phyloP scores from a whole-genome alignment of 225 moss, liverwort and hornwort species.

The Pleurozium schreberi region DNA sequence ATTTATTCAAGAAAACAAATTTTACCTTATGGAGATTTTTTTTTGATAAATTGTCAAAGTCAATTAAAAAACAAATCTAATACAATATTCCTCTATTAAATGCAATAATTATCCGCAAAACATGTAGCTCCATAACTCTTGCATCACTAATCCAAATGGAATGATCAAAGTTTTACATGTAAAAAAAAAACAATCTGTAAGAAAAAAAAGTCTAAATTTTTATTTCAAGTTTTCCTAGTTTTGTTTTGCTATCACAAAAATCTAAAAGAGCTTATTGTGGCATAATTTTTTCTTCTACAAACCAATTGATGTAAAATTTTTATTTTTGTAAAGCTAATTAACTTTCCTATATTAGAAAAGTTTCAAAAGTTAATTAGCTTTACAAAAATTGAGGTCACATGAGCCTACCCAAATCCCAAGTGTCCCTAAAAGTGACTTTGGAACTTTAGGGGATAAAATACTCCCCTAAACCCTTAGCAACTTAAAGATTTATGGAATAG shows the following conservation, averaged over 20 bases:
- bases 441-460: not conserved
- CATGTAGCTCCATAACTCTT: not conserved
- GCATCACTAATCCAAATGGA: not conserved
- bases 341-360: too few species aligned
- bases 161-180: not conserved
- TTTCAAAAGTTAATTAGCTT: too few species aligned
- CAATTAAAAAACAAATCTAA: not conserved
- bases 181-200: not conserved
- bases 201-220: not conserved
- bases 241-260: too few species aligned
- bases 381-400: too few species aligned
- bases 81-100: not conserved
- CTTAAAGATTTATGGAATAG: too few species aligned
- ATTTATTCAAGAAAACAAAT: not conserved
- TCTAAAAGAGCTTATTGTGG: too few species aligned
- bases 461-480: not conserved
- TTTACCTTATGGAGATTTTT: not conserved
- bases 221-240: not conserved
- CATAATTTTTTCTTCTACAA: fast-evolving
- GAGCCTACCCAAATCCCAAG: too few species aligned
- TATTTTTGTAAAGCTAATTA: too few species aligned
- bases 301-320: too few species aligned
- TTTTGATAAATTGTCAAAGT: not conserved
- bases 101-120: not conserved
- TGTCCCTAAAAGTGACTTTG: too few species aligned